Evolutionary conservation across 2,329 filamentous ascomycete species (phyloP).

Genomic region (Elsinoe arachidis): DNA sequence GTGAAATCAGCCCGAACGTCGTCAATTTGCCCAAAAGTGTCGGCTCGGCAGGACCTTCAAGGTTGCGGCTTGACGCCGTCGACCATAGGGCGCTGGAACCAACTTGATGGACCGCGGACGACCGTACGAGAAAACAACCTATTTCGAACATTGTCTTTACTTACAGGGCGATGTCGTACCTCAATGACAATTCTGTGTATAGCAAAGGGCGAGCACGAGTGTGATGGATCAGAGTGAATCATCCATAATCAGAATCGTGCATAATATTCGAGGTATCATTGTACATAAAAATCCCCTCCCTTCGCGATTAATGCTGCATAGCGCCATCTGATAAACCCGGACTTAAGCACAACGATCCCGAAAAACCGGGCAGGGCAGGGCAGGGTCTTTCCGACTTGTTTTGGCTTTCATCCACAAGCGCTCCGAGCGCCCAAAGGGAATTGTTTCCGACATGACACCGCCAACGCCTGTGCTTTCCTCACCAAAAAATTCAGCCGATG

Average conservation of each 20-base stretch:
- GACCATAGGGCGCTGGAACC: background rate
- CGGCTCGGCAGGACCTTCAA: background rate
- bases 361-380: background rate
- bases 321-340: background rate
- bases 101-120: background rate
- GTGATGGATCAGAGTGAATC: background rate
- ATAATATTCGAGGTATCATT: conserved; percentile 1
- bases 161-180: background rate
- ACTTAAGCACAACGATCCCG: background rate
- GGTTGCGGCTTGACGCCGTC: background rate
- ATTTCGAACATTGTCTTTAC: background rate
- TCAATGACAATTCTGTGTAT: too few relatives aligned
- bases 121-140: background rate
- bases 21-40: background rate
- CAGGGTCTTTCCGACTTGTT: background rate
- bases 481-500: background rate
- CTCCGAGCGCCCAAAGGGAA: too few relatives aligned
- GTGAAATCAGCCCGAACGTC: background rate
- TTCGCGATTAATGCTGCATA: background rate
- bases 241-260: background rate
- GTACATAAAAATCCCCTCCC: background rate
- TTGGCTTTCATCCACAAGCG: background rate
- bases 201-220: too few relatives aligned
- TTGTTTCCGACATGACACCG: background rate
- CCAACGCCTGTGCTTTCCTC: conserved; percentile 8